Evolutionary conservation across 345 rosid genomes (phyloP).

Genomic region (Odontarrhena argentea): DNA sequence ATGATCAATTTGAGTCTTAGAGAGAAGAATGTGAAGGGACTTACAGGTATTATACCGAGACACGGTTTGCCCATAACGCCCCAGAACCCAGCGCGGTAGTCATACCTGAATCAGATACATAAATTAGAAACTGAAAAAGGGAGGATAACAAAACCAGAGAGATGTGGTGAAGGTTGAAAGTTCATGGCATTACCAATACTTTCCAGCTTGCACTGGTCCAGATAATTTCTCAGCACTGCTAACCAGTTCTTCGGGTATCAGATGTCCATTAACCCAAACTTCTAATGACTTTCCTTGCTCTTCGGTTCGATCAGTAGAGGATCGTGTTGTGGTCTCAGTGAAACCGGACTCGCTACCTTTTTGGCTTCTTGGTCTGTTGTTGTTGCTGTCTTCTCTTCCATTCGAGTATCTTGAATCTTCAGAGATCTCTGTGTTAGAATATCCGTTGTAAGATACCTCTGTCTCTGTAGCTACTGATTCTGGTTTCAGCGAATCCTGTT

Average conservation of each 20-base stretch:
- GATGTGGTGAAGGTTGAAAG: not conserved
- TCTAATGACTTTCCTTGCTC: constrained; percentile 37
- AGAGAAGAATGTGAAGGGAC: constrained; percentile 28
- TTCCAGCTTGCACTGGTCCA: constrained; percentile 72
- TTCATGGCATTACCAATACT: constrained; percentile 56
- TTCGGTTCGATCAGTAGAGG: constrained; percentile 42
- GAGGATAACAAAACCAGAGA: not conserved
- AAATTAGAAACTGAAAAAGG: constrained; percentile 1
- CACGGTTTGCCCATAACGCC: constrained; percentile 67
- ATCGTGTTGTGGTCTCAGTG: constrained; percentile 46
- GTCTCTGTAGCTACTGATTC: constrained; percentile 50
- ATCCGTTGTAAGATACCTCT: constrained; percentile 51
- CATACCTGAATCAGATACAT: constrained; percentile 57
- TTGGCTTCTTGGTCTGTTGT: constrained; percentile 40
- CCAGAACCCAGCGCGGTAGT: constrained; percentile 79
- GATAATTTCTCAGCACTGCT: constrained; percentile 63
- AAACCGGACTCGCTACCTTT: constrained; percentile 48
- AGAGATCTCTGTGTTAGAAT: constrained; percentile 44
- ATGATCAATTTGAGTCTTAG: not conserved
- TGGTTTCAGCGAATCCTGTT: constrained; percentile 47
- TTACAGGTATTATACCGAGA: constrained; percentile 77
- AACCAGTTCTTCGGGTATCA: constrained; percentile 49
- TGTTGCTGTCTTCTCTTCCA: constrained; percentile 49
- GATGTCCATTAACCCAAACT: constrained; percentile 64
- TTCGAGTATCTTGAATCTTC: constrained; percentile 49